Conservation (phyloP, 2,329 filamentous ascomycete species). For the Orbilia ellipsospora region DNA sequence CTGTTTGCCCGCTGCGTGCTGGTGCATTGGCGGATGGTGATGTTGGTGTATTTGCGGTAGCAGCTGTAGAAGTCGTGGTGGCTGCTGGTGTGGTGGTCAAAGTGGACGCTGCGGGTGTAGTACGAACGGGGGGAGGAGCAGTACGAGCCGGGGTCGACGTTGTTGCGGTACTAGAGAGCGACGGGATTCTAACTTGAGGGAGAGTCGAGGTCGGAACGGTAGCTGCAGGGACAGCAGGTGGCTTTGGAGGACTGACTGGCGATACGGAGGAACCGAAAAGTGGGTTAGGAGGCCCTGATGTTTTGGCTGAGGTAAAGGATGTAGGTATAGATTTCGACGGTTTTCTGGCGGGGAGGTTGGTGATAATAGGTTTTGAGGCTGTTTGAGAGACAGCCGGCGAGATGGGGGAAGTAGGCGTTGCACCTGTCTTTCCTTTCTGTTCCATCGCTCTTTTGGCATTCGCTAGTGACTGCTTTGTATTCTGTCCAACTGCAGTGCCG, state of each 20-base stretch:
- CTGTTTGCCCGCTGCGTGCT: conserved; percentile 28
- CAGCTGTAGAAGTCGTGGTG: conserved; percentile 3
- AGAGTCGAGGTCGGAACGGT: neutral
- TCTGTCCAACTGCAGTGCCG: conserved; percentile 38
- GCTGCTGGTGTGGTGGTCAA: conserved; percentile 8
- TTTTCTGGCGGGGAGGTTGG: neutral
- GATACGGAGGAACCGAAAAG: conserved; percentile 2
- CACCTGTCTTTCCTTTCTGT: conserved; percentile 7
- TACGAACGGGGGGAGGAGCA: conserved; percentile 3
- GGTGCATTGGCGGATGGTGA: conserved; percentile 41
- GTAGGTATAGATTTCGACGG: neutral
- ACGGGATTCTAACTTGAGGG: no score
- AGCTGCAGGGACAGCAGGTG: neutral
- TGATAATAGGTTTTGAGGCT: neutral
- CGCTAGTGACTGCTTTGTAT: conserved; percentile 47
- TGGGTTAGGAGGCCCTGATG: neutral
- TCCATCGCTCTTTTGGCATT: conserved; percentile 40
- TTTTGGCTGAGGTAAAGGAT: neutral
- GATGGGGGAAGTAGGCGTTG: conserved; percentile 1
- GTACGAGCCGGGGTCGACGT: neutral
- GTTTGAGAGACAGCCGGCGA: no score
- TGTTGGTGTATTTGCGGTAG: conserved; percentile 29
- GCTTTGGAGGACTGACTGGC: neutral
- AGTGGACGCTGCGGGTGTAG: conserved; percentile 8
- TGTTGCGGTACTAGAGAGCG: neutral